Conservation (phyloP, 768 basidiomycete species). For the Obba rivulosa region DNA sequence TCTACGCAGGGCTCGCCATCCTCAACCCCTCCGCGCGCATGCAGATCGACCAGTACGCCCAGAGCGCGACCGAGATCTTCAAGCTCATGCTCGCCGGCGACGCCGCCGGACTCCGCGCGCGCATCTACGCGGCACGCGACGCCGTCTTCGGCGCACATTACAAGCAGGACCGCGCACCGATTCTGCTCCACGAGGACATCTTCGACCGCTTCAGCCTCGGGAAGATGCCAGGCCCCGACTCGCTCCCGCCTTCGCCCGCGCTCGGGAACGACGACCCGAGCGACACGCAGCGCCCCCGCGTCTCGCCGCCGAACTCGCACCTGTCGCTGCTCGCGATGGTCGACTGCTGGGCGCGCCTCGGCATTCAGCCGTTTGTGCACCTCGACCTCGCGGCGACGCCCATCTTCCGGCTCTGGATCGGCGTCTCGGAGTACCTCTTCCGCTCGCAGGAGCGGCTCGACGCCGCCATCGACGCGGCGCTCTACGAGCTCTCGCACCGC, state of each 20-base stretch:
- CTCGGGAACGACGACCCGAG: constrained; percentile 4
- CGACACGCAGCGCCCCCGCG: constrained; percentile 5
- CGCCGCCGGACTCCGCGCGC: constrained; percentile 50
- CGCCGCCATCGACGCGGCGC: constrained; percentile 66
- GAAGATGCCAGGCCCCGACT: constrained; percentile 20
- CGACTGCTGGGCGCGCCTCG: constrained; percentile 90
- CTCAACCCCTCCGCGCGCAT: constrained; percentile 85
- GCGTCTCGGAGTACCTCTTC: constrained; percentile 95
- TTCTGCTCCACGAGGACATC: constrained; percentile 78
- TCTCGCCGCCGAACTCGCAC: constrained; percentile 70
- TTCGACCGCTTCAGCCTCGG: constrained; percentile 90
- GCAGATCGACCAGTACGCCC: constrained; percentile 91
- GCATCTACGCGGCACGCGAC: constrained; percentile 70
- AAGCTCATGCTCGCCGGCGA: constrained; percentile 83
- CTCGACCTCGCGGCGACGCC: constrained; percentile 93
- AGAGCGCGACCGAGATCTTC: constrained; percentile 82
- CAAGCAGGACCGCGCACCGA: constrained; percentile 42
- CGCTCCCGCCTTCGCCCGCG: constrained; percentile 9
- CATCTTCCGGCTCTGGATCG: constrained; percentile 93
- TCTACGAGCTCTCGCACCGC: constrained; percentile 74
- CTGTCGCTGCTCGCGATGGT: constrained; percentile 96
- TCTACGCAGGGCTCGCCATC: constrained; percentile 98
- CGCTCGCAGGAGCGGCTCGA: constrained; percentile 58
- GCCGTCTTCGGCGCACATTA: constrained; percentile 60
- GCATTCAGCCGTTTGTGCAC: constrained; percentile 86